Evolutionary conservation across 371 early-diverging fungal species (phyloP), one percentile per base, ranked within the genome.

Genomic region (Mortierella sp.): DNA sequence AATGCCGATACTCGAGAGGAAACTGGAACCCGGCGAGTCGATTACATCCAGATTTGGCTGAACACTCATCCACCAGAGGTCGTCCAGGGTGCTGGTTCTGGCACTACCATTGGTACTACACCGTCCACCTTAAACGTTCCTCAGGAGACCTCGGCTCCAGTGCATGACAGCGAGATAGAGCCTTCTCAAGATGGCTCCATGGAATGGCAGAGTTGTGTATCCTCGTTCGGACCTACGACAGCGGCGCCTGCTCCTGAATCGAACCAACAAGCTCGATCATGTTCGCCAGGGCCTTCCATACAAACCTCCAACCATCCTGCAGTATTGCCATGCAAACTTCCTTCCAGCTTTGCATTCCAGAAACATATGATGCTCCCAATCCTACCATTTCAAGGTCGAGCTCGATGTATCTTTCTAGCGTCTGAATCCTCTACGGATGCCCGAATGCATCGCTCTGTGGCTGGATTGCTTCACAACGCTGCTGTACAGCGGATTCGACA

Each of bases 31-130:
- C 12, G 16, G 1, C 47, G 40, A 0, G 31, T 48, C n/a, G 55
- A 55, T 24, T 59, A 54, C 39, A 67, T 67, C 41, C 71, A 63
- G 22, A 55, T 71, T 43, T 63, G 71, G 71, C 52, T 71, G 28
- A 27, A 59, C 28, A 24, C 54, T 17, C 39, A 46, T 50, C 48
- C 63, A 1, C 19, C 45, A 6, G 34, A 19, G 9, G 4, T 46
- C 19, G 31, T 34, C 25, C 47, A 19, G 10, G 48, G 24, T 47
- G 24, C 27, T 22, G 24, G 9, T n/a, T 16, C 44, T 9, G 44
- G 14, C 44, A 9, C 3, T 16, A 16, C 44, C 16, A 17, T 16
- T 3, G 44, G 16, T 5, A 19, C 19, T 3, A 24, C 24, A 24
- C 47, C 47, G 9, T 24, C 9, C 7, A n/a, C 22, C 21, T 22